Evolutionary conservation across 176 grass and related monocot species (phyloP).

Genomic region (Elaeis guineensis): DNA sequence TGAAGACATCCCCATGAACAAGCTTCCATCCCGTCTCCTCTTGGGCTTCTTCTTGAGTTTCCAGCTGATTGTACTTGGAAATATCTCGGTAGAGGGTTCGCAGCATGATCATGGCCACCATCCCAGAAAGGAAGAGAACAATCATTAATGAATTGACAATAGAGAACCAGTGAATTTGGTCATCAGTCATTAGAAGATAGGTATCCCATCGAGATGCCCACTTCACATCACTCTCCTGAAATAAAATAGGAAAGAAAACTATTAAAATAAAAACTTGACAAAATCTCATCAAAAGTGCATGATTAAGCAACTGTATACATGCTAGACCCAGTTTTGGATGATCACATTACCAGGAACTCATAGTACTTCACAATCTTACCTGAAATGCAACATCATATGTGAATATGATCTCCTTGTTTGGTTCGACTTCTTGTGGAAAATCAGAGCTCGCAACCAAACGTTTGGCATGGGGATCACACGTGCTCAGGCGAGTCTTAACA

Average conservation of each 20-base stretch:
- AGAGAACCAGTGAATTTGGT: constrained; percentile 94
- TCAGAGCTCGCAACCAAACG: constrained; percentile 44
- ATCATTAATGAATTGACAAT: constrained; percentile 87
- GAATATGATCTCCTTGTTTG: constrained; percentile 58
- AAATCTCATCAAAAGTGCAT: no score
- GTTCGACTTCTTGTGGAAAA: constrained; percentile 63
- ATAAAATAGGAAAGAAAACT: neutral
- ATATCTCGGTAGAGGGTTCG: constrained; percentile 74
- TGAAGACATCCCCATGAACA: constrained; percentile 87
- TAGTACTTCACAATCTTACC: constrained; percentile 19
- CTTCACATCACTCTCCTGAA: constrained; percentile 73
- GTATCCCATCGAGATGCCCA: constrained; percentile 96
- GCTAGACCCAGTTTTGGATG: no score
- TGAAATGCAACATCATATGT: constrained; percentile 69
- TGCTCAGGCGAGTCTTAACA: constrained; percentile 36
- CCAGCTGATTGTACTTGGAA: constrained; percentile 81
- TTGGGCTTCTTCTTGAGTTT: constrained; percentile 82
- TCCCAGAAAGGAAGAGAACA: constrained; percentile 79
- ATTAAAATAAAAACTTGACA: no score
- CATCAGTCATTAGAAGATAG: constrained; percentile 89
- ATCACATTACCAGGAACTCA: no score
- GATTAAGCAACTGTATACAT: no score
- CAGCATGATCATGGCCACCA: constrained; percentile 98
- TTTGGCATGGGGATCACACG: constrained; percentile 57
- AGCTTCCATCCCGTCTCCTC: constrained; percentile 98